Evolutionary conservation across 208 protist species (phyloP).

Genomic region (Acanthamoeba healyi): DNA sequence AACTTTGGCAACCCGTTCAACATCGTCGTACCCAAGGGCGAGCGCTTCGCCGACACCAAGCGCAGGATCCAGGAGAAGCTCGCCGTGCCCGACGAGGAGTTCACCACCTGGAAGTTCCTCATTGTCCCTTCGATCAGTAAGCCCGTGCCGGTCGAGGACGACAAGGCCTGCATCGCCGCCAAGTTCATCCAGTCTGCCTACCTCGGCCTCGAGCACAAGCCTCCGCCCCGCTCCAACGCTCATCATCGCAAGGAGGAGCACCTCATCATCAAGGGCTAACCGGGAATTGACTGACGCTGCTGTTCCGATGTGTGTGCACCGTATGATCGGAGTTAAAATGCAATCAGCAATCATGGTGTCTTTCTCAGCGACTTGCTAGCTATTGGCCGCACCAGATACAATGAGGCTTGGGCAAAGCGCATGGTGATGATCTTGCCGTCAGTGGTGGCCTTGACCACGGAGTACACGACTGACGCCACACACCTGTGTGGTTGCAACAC

Average conservation of each 20-base stretch:
- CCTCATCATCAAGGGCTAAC: conserved; percentile 59
- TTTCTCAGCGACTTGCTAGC: no score
- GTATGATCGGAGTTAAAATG: no score
- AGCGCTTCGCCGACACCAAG: conserved; percentile 60
- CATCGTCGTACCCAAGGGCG: conserved; percentile 53
- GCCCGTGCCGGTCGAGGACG: neutral
- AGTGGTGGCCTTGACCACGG: no score
- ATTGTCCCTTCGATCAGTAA: neutral
- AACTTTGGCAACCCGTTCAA: conserved; percentile 78
- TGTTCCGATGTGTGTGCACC: no score
- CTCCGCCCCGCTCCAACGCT: neutral
- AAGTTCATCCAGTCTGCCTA: conserved; percentile 39
- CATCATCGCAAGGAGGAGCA: conserved; percentile 46
- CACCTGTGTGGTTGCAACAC: no score
- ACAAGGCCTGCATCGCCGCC: conserved; percentile 21
- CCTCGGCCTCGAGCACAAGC: conserved; percentile 73
- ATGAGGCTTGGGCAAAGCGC: no score
- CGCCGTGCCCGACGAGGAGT: conserved; percentile 75
- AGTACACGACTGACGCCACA: no score
- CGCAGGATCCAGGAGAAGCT: conserved; percentile 61
- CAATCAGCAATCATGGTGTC: no score
- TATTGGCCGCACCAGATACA: no score
- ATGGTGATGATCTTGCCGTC: no score
- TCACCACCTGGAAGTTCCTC: conserved; percentile 69
- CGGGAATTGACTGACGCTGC: no score